These are phyloP conservation scores for Allantophomopsis cytisporea DNA, from an alignment of 2,329 filamentous ascomycete genomes.

Conservation along the genomic window DNA sequence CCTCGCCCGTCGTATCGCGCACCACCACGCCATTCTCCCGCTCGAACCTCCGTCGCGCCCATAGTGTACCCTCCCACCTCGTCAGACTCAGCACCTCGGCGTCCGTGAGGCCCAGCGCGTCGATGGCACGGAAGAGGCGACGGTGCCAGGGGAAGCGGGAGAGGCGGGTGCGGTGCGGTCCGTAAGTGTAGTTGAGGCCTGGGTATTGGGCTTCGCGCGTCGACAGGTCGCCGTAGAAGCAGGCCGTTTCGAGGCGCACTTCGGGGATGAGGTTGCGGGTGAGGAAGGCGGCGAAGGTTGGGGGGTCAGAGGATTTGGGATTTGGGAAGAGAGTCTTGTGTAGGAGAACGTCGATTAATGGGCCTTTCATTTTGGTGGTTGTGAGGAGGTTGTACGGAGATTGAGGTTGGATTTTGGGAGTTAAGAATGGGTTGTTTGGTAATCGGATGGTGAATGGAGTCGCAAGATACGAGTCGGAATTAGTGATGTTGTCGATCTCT, in stretches of 20 bases:
- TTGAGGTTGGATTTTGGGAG: constrained; percentile 86
- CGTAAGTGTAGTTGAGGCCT: constrained; percentile 64
- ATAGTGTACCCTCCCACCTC: constrained; percentile 73
- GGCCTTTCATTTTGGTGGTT: constrained; percentile 50
- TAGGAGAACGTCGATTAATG: constrained; percentile 56
- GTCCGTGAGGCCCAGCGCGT: constrained; percentile 52
- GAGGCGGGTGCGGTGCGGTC: constrained; percentile 63
- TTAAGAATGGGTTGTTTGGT: constrained; percentile 29
- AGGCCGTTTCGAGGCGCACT: constrained; percentile 59
- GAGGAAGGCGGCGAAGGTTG: constrained; percentile 57
- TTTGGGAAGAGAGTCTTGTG: constrained; percentile 63
- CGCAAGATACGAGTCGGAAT: too few species aligned
- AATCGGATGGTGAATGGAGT: too few species aligned
- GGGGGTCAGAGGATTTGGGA: constrained; percentile 52
- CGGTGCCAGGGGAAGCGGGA: constrained; percentile 66
- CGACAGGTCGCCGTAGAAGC: constrained; percentile 68
- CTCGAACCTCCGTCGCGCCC: constrained; percentile 72
- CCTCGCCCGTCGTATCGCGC: constrained; percentile 57
- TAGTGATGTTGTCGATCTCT: too few species aligned
- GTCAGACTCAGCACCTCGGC: constrained; percentile 59
- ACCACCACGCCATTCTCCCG: constrained; percentile 59
- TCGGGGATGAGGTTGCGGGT: constrained; percentile 57
- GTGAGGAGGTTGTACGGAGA: constrained; percentile 80
- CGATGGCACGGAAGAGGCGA: constrained; percentile 64
- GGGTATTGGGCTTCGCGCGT: constrained; percentile 73